Base-by-base conservation (phyloP, 805 yeast genomes). In the Kregervanrija delftensis region DNA sequence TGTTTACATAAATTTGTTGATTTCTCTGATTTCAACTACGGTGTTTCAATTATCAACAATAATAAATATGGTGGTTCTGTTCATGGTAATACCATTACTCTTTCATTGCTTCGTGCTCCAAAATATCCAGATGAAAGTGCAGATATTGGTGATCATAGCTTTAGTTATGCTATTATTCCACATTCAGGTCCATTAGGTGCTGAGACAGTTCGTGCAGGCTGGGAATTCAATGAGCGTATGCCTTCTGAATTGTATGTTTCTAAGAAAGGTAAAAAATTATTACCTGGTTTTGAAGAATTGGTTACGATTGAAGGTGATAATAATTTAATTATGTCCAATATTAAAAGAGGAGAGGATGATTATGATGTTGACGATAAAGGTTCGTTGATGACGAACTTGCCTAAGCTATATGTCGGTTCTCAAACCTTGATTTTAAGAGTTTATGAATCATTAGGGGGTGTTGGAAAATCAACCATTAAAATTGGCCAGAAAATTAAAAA, bases 1-100 rank as follows among this genome's bases (percentile, higher is more conserved):
- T 86, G 96, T 58, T 88, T 85, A 57, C 99, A 93, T 64, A 86
- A 86, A 59, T 91, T 87, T 66, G 91, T 95, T 54, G 99, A 91
- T 61, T 80, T 86, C 55, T 84, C 95, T 22, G 98, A 88, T 57
- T 77, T 71, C 62, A 77, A 76, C 49, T 90, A 87, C 58, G 99
- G 99, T 59, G 96, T 89, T 11, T 74, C 95, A 0, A 66, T 91
- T 13, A 60, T 91, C 56, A 91, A 90, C 61, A 82, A 88, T 64
- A 76, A 81, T 59, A 91, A 91, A 63, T 91, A 88, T 59, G 99
- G 99, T 8, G 95, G 88, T 53, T 75, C 95, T 1, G 82, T 90
- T 14, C 96, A 88, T 57, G 99, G 99, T n/a, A 88, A 88, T 54
- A 64, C 81, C 59, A 86, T 91, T 81, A 79, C 96, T 40, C 69